Base-by-base conservation (phyloP, 768 basidiomycete genomes). In the Hortiboletus flavorubellus region DNA sequence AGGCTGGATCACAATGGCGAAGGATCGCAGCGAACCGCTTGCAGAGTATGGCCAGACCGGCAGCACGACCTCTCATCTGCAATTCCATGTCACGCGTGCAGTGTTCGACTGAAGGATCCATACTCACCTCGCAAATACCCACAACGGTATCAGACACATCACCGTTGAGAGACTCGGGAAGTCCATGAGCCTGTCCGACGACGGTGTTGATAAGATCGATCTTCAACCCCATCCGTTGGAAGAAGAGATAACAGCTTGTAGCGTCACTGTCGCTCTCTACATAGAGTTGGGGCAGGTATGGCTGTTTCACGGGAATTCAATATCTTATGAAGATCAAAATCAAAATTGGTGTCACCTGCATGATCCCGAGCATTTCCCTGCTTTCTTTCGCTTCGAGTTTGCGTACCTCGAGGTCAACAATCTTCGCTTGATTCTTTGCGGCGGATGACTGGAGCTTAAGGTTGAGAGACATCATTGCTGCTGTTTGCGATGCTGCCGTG, bases 391-490 rank as follows among this genome's bases (percentile, higher is more conserved):
- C 90, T 65, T 98, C 93, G 51, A 97, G 78, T 59, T 83, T 86
- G 69, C 83, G 84, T 63, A 98, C 74, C 67, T 98, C 97, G 16
- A 95, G 79, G 56, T 98, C 96, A 53, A 98, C 89, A 14, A 81
- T 85, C 69, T 86, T 87, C 6, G 91, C 87, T 63, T 96, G 95
- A 59, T 91, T 90, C 80, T 96, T 97, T 31, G 87, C 80, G 0
- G 89, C 93, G 2, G 93, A 82, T 0, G 91, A 91, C 69, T 98
- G 96, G 6, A 99, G 80, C 69, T 92, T 97, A 70, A 97, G 80
- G 70, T 98, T 98, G 49, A 97, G 77, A 44, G 93, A 93, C 80
- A 98, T 86, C 78, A 98, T 87, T 3, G 91, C 89, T 3, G 95
- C 95, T 0, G 91, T 89, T 64, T 98, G 94, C 1, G 87, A 90